phyloP scores from a whole-genome alignment of 441 rosid species.

The Eugenia klotzschiana region DNA sequence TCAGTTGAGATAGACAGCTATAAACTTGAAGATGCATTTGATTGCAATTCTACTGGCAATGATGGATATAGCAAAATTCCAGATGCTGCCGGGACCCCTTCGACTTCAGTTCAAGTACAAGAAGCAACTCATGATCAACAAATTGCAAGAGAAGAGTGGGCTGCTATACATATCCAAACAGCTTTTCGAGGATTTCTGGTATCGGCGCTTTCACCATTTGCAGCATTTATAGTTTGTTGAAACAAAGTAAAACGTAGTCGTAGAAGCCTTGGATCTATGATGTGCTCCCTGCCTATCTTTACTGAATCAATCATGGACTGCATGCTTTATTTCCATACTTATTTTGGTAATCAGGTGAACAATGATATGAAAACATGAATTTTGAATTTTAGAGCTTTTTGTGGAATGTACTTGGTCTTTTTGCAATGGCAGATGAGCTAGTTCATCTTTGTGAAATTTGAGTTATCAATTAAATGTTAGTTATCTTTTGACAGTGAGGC shows the following conservation, averaged over 20 bases:
- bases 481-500: background rate
- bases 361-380: background rate
- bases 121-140: conserved; percentile 30
- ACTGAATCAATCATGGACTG: background rate
- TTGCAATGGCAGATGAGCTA: background rate
- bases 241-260: background rate
- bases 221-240: background rate
- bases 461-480: background rate
- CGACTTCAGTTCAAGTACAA: conserved; percentile 36
- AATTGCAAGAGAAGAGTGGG: conserved; percentile 37
- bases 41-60: conserved; percentile 13
- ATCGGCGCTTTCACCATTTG: background rate
- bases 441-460: background rate
- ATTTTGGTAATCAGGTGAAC: background rate
- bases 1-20: conserved; percentile 44
- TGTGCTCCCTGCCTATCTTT: background rate
- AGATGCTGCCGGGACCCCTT: conserved; percentile 37
- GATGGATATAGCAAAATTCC: conserved; percentile 23
- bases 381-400: background rate
- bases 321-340: background rate
- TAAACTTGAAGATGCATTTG: conserved; percentile 41
- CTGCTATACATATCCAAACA: conserved; percentile 80
- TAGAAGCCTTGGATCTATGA: background rate
- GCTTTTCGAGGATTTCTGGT: conserved; percentile 95
- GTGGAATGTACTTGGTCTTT: background rate